A percentile compares a stretch with the other conserved stretches of the same genome.
phyloP scores from a whole-genome alignment of 2,329 filamentous ascomycete genomes.

The Bipolaris victoriae region DNA sequence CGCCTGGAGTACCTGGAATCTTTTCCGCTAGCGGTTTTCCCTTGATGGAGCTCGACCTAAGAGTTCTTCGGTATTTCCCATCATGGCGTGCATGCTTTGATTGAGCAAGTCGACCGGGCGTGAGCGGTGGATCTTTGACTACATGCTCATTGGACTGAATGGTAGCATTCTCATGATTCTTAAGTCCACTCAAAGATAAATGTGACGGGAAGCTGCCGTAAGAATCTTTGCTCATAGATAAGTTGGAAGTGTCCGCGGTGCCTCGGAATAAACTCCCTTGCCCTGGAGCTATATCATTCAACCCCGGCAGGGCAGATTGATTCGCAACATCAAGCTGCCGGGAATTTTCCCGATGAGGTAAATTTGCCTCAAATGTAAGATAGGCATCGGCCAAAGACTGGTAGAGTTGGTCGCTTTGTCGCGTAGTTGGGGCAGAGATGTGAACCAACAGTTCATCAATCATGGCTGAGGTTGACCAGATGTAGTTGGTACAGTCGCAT shows the following conservation, averaged over 20 bases:
- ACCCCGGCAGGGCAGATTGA: not conserved
- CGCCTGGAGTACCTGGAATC: conserved; percentile 1
- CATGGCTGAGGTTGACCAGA: conserved; percentile 26
- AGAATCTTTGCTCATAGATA: conserved; percentile 34
- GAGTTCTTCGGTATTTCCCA: conserved; percentile 28
- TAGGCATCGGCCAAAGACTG: conserved; percentile 51
- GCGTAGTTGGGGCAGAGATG: conserved; percentile 52
- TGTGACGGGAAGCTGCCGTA: conserved; percentile 45
- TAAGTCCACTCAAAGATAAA: conserved; percentile 17
- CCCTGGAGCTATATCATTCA: not conserved
- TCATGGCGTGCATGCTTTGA: conserved; percentile 35
- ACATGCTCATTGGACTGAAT: not conserved
- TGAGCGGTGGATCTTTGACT: conserved; percentile 11
- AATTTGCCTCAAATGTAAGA: conserved; percentile 41
- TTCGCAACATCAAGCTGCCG: not conserved
- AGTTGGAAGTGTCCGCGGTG: conserved; percentile 7
- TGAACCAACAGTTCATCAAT: conserved; percentile 54
- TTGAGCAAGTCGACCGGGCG: conserved; percentile 32
- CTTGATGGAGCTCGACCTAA: conserved; percentile 12
- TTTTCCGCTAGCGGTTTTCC: not conserved
- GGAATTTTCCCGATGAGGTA: not conserved
- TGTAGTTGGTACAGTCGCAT: conserved; percentile 8
- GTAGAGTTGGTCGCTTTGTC: conserved; percentile 51
- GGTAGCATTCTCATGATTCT: not conserved
- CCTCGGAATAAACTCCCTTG: not conserved